These are phyloP conservation scores for Tylopilus balloui DNA, from an alignment of 768 basidiomycete species.

Conservation along the genomic window DNA sequence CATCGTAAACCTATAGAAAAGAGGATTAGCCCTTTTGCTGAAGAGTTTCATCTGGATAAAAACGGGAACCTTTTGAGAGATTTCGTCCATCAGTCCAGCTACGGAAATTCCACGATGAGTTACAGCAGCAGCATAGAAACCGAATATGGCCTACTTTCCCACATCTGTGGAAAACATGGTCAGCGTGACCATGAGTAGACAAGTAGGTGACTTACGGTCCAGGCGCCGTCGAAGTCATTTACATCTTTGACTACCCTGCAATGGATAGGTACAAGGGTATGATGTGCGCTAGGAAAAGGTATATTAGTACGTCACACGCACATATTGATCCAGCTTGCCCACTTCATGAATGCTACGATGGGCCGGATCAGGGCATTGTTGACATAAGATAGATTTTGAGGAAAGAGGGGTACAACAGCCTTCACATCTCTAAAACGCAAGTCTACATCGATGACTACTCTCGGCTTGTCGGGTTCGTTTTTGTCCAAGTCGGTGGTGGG, in stretches of 20 bases:
- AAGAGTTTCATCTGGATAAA: not conserved
- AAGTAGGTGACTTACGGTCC: constrained; percentile 69
- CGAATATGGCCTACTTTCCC: constrained; percentile 67
- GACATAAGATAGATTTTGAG: constrained; percentile 81
- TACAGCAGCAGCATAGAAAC: not conserved
- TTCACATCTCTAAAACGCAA: constrained; percentile 92
- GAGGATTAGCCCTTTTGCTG: not conserved
- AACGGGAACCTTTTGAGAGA: constrained; percentile 67
- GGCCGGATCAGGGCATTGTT: constrained; percentile 91
- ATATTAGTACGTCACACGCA: not conserved
- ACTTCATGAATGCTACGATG: constrained; percentile 99
- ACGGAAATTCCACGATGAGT: constrained; percentile 16
- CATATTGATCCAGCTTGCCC: constrained; percentile 27
- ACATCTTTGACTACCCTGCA: constrained; percentile 83
- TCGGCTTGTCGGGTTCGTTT: constrained; percentile 35
- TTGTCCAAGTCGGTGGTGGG: constrained; percentile 45
- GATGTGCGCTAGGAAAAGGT: constrained; percentile 64
- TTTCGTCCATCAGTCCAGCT: constrained; percentile 91
- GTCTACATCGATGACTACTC: constrained; percentile 85
- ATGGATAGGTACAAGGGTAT: constrained; percentile 90
- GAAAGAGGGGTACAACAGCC: constrained; percentile 90
- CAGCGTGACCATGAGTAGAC: not conserved
- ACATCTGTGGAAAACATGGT: constrained; percentile 54
- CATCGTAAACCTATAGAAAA: constrained; percentile 70
- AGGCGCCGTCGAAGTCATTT: constrained; percentile 89